A percentile compares a stretch with the other conserved stretches of the same genome.
phyloP scores from a whole-genome alignment of 805 yeast species.

The Myxozyma melibiosi region DNA sequence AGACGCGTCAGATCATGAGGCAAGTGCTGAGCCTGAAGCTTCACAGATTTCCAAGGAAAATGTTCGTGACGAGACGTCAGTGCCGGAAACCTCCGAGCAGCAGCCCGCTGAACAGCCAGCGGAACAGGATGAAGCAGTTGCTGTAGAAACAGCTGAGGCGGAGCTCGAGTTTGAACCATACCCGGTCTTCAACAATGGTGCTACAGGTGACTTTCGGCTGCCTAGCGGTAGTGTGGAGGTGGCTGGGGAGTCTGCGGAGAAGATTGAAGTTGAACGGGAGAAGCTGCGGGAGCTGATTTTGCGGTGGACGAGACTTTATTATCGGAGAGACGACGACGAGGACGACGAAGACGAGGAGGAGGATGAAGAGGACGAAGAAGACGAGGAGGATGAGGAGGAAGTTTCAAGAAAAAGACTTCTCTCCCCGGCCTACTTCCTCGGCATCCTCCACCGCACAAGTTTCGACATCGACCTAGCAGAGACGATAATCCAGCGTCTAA shows the following conservation, averaged over 20 bases:
- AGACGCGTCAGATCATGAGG: no score
- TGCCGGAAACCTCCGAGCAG: no score
- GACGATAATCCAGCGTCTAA: not conserved
- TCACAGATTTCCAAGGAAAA: no score
- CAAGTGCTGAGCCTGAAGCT: no score
- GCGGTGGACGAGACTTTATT: not conserved
- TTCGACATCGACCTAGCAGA: constrained; percentile 5
- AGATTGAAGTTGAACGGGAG: not conserved
- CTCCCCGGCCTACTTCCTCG: constrained; percentile 2
- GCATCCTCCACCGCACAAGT: constrained; percentile 14
- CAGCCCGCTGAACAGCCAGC: not conserved
- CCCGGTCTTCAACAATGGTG: not conserved
- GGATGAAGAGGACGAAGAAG: no score
- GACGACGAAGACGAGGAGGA: no score
- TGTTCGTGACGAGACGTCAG: no score
- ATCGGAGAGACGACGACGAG: no score
- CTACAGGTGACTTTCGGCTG: not conserved
- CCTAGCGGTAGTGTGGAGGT: not conserved
- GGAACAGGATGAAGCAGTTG: not conserved
- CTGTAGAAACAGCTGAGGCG: not conserved
- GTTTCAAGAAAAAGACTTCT: no score
- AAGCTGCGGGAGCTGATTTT: not conserved
- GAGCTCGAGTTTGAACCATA: not conserved
- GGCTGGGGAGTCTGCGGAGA: not conserved
- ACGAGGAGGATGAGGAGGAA: no score